These are phyloP conservation scores for Beta lomatogona DNA, from an alignment of 179 eudicot species.

Conservation along the genomic window DNA sequence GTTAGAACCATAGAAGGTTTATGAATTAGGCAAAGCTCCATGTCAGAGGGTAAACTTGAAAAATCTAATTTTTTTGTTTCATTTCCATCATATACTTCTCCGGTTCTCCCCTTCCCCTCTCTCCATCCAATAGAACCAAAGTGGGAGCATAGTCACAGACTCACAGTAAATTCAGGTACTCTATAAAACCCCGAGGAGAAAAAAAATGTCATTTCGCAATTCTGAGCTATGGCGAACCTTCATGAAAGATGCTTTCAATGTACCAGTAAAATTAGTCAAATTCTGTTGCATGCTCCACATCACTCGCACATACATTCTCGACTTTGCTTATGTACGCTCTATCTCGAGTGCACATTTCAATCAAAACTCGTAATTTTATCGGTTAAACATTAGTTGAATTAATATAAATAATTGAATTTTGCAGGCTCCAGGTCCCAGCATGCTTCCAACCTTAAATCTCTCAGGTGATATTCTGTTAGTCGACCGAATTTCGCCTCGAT, in stretches of 20 bases:
- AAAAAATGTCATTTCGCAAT: conserved; percentile 31
- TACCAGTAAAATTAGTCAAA: conserved; percentile 38
- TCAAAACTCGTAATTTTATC: not conserved
- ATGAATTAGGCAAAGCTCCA: no score
- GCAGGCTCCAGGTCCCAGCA: conserved; percentile 74
- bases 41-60: no score
- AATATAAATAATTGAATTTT: not conserved
- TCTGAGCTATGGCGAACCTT: conserved; percentile 37
- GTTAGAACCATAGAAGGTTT: no score
- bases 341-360: not conserved
- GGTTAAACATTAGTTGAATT: not conserved
- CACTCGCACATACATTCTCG: conserved; percentile 53
- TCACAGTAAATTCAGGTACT: no score
- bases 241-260: conserved; percentile 50
- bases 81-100: no score
- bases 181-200: not conserved
- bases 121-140: no score
- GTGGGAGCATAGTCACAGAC: no score
- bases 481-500: conserved; percentile 53
- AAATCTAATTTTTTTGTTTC: no score
- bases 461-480: conserved; percentile 51
- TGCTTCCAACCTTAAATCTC: conserved; percentile 72
- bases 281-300: conserved; percentile 57
- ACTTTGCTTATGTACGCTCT: conserved; percentile 42
- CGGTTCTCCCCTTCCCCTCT: no score